Percentiles rank a stretch among this genome's conserved stretches.
These are phyloP conservation scores for Aureobasidium subglaciale DNA, from an alignment of 2,329 filamentous ascomycete genomes.

Conservation along the genomic window DNA sequence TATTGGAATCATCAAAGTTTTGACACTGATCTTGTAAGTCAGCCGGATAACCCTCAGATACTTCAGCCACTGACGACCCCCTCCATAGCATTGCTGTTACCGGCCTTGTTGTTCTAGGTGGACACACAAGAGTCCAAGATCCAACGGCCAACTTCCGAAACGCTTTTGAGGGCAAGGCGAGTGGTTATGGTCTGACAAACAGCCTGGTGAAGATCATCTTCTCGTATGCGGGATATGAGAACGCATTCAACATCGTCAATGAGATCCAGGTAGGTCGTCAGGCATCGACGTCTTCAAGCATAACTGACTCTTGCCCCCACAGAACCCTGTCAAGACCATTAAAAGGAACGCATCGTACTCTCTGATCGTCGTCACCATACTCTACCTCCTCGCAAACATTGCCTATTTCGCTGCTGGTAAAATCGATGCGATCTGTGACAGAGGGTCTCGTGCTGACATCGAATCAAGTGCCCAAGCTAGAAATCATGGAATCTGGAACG, in stretches of 20 bases:
- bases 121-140: conserved; percentile 44
- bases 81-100: conserved; percentile 29
- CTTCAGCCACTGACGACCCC: neutral
- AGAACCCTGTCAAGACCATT: conserved; percentile 56
- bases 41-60: neutral
- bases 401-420: conserved; percentile 56
- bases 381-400: conserved; percentile 42
- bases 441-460: neutral
- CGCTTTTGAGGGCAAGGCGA: conserved; percentile 45
- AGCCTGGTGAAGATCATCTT: conserved; percentile 48
- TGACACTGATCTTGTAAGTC: conserved; percentile 52
- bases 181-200: conserved; percentile 48
- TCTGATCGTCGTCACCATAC: conserved; percentile 49
- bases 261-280: conserved; percentile 43
- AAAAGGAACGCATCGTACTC: conserved; percentile 55
- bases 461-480: conserved; percentile 21
- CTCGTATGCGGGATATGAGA: conserved; percentile 50
- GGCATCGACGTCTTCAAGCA: neutral
- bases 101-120: conserved; percentile 56
- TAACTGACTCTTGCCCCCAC: neutral
- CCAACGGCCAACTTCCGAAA: conserved; percentile 50
- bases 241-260: conserved; percentile 56
- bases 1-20: conserved; percentile 53
- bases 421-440: neutral
- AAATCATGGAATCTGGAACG: conserved; percentile 43